Evolutionary conservation across 768 basidiomycete genomes (phyloP).

Genomic region (Tricholoma hemisulphureum): DNA sequence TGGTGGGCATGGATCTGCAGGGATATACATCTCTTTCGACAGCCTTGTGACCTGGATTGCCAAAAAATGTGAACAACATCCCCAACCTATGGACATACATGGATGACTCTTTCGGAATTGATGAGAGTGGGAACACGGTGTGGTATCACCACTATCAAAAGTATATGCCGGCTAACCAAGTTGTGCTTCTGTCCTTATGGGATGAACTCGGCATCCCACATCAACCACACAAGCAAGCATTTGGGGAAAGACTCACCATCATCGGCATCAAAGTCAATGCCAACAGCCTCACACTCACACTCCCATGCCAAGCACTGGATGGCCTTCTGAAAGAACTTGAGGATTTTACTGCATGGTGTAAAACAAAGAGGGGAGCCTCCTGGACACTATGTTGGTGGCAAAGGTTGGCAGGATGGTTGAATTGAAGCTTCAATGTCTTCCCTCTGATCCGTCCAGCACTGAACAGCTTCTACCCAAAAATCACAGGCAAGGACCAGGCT

Average conservation of each 20-base stretch:
- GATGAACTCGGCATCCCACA: too few species aligned
- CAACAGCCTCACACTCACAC: too few species aligned
- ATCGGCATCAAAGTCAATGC: too few species aligned
- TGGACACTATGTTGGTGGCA: slow-evolving; percentile 29
- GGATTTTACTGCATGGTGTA: slow-evolving; percentile 2
- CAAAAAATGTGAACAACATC: slow-evolving; percentile 17
- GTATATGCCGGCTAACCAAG: neutral
- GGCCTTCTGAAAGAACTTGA: slow-evolving; percentile 13
- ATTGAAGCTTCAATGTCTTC: too few species aligned
- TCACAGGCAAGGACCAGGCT: slow-evolving; percentile 17
- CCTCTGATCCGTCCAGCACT: too few species aligned
- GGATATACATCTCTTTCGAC: too few species aligned
- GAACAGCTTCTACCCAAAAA: slow-evolving; percentile 29
- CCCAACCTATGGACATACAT: slow-evolving; percentile 25
- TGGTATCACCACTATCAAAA: slow-evolving; percentile 29
- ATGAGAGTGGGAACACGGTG: too few species aligned
- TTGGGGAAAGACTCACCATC: too few species aligned
- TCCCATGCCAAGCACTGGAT: slow-evolving; percentile 2
- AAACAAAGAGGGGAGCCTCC: neutral
- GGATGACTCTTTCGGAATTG: slow-evolving; percentile 31
- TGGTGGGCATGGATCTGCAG: too few species aligned
- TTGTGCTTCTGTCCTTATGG: too few species aligned
- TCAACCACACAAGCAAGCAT: too few species aligned
- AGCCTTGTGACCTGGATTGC: too few species aligned
- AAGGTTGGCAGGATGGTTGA: slow-evolving; percentile 33